Evolutionary conservation across 768 basidiomycete species (phyloP).

Genomic region (Suillus fuscotomentosus): DNA sequence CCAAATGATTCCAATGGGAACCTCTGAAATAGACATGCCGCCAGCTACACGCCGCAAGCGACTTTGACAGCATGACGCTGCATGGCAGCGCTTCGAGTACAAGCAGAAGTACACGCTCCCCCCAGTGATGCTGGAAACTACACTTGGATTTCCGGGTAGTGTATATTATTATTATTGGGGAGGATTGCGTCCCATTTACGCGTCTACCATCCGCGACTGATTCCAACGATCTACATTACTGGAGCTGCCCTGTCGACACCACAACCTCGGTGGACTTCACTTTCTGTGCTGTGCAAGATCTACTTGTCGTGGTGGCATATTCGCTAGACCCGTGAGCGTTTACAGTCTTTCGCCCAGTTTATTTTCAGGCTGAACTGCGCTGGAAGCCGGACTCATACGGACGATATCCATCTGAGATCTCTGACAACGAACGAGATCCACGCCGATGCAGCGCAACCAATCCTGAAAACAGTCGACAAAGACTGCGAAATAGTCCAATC

Average conservation of each 20-base stretch:
- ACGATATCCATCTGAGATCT: constrained; percentile 47
- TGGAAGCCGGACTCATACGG: constrained; percentile 37
- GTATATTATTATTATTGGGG: constrained; percentile 42
- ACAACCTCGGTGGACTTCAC: constrained; percentile 52
- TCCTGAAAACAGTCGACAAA: constrained; percentile 18
- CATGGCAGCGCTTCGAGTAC: constrained; percentile 49
- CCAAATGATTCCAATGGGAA: constrained; percentile 39
- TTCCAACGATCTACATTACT: constrained; percentile 12
- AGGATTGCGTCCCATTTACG: constrained; percentile 48
- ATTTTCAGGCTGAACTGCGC: constrained; percentile 4
- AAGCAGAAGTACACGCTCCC: constrained; percentile 37
- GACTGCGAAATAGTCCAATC: background rate
- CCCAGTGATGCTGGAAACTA: constrained; percentile 43
- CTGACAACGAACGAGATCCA: constrained; percentile 52
- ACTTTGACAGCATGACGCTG: constrained; percentile 41
- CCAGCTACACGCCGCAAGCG: constrained; percentile 39
- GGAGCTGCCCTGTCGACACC: constrained; percentile 45
- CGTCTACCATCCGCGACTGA: background rate
- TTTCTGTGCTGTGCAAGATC: constrained; percentile 55
- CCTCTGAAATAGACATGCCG: constrained; percentile 20
- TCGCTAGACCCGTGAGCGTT: constrained; percentile 37
- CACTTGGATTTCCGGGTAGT: constrained; percentile 52
- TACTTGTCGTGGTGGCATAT: constrained; percentile 50
- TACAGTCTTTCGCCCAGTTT: background rate
- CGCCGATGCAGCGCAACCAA: constrained; percentile 40